Base-by-base conservation (phyloP, 1,284 basidiomycete genomes). In the Laetiporus sulphureus region DNA sequence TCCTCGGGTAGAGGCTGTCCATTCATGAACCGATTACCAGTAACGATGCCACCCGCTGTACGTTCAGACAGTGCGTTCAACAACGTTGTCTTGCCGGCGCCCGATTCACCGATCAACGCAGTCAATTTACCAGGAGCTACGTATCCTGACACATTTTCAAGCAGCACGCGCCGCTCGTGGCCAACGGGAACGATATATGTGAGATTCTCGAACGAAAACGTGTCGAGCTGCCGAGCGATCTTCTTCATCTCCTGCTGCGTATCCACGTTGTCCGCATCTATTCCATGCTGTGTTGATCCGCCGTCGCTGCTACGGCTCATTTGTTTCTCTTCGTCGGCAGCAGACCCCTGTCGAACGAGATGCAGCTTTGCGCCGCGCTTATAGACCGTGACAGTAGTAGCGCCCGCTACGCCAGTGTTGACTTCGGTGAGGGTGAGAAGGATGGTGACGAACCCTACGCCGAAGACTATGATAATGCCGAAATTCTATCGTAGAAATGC, bases 51-150 rank as follows among this genome's bases (percentile, higher is more conserved):
- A 41, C 74, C 77, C n/a, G 72, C 74, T n/a, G 77, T 77, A 12
- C 91, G 80, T 46, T 86, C 75, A 0, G 91, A 90, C 5, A 95
- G 68, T 1, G 88, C 89, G 58, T 95, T 91, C 38, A 94, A 68
- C 1, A 92, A 64, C 0, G 85, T 90, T 1, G 86, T 91, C 74
- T 87, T 86, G 21, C 82, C 83, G 1, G 83, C 80, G 32, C 91
- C 92, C 12, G 84, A 87, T 43, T 85, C 84, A 20, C 90, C 81
- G 69, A 91, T 91, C 35, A 86, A 66, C 21, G 76, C 83, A 0
- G 80, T 85, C 42, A 94, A 66, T 53, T 82, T 89, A 5, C 87
- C 85, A 0, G 88, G 89, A 16, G 76, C 77, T 31, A 91, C 90
- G 61, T 77, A 94, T 0, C 92, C 92, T 41, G 80, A 84, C 5